A percentile compares a stretch with the other conserved stretches of the same genome.
Conservation (phyloP, 305 asterid genomes). For the Coffea humblotiana region DNA sequence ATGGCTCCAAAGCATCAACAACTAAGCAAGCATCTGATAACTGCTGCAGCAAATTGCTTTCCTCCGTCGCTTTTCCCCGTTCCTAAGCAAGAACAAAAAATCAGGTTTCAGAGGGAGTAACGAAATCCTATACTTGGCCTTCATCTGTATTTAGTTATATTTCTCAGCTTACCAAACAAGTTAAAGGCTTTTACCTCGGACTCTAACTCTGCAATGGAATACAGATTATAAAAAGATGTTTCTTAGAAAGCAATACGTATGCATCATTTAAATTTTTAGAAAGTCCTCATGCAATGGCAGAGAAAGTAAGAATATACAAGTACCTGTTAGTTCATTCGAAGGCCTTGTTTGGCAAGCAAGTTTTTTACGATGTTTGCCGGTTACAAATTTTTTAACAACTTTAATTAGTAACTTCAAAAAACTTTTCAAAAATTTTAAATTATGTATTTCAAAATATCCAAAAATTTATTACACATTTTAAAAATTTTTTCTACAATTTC, state of each 20-base stretch:
- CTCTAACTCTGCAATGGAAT: neutral
- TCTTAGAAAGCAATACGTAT: too few relatives aligned
- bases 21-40: slow-evolving; percentile 94
- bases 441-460: too few relatives aligned
- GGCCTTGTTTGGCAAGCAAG: too few relatives aligned
- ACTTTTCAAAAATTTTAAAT: too few relatives aligned
- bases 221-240: neutral
- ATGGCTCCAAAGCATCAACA: too few relatives aligned
- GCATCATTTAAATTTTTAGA: neutral
- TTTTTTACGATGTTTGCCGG: too few relatives aligned
- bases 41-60: slow-evolving; percentile 80
- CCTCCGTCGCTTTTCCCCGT: slow-evolving; percentile 94
- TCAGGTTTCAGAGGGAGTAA: slow-evolving; percentile 13
- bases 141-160: neutral
- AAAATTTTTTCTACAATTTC: too few relatives aligned
- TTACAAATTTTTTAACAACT: too few relatives aligned
- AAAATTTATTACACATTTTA: too few relatives aligned
- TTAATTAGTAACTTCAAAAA: too few relatives aligned
- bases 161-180: neutral
- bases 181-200: neutral
- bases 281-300: neutral
- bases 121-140: too few relatives aligned
- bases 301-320: neutral
- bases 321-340: neutral
- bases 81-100: slow-evolving; percentile 75